Evolutionary conservation across 2,329 filamentous ascomycete species (phyloP), one percentile per base, ranked within the genome.

Genomic region (Penicillium sp.): DNA sequence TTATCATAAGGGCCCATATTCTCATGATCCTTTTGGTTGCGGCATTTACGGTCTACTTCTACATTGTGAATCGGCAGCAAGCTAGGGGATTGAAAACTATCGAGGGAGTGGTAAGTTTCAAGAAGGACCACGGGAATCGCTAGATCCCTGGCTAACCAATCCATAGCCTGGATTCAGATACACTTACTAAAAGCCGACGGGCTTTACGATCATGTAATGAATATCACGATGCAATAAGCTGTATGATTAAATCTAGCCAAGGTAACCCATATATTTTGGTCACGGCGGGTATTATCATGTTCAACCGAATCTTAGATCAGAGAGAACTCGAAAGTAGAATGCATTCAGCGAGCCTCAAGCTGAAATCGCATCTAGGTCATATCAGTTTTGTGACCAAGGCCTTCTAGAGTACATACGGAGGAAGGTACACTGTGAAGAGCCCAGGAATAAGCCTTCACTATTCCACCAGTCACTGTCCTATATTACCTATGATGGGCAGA

Each of bases 1-100:
- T 48, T 13, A 16, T 44, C 5, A 10, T 29, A 73, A 82, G n/a
- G 10, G 85, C 82, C 3, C 84, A 86, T 63, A 73, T 85, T n/a
- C 61, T 86, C 54, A 84, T 86, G 57, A 81, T 87, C 56, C 75
- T 58, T 1, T 75, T 85, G 27, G 79, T 87, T 14, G 76, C 65
- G 0, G 56, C 76, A 5, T 85, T 86, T 59, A 80, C 82, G 0
- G 35, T 77, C 2, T 82, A 82, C 59, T 87, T 87, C 63, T 81
- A 78, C 62, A 64, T 70, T 29, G 75, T 77, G 11, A 88, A 87
- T 65, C 70, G 70, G 54, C 68, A 72, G 54, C 82, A 84, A 66
- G 72, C 66, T 10, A 73, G 66, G 44, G 83, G 82, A 1, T 75
- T 75, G 64, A 74, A 69, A 33, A 52, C 82, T 2, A 75, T 87